These are phyloP conservation scores for Aureoboletus auriporus DNA, from an alignment of 768 basidiomycete species.

Conservation along the genomic window DNA sequence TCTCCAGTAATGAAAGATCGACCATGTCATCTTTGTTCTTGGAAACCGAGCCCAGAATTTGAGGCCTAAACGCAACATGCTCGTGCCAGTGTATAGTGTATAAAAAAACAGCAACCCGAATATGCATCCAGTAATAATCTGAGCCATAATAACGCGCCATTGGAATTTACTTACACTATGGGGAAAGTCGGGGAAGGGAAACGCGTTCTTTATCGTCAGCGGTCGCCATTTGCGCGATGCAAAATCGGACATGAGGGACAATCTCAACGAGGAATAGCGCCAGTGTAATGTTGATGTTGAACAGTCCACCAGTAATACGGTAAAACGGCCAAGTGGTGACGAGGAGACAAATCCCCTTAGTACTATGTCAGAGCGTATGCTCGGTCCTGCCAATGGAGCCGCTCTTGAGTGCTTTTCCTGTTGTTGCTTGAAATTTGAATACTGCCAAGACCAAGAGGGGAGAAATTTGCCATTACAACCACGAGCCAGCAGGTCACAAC, in stretches of 20 bases:
- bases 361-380: conserved; percentile 50
- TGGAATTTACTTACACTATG: too few species aligned
- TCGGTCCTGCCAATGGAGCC: conserved; percentile 36
- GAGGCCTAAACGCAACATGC: too few species aligned
- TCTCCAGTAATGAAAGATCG: too few species aligned
- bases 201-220: too few species aligned
- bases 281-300: conserved; percentile 61
- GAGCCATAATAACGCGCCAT: too few species aligned
- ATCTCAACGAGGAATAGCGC: conserved; percentile 56
- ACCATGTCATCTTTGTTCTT: too few species aligned
- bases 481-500: too few species aligned
- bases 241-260: conserved; percentile 53
- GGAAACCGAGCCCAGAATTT: too few species aligned
- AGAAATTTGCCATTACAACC: conserved; percentile 56
- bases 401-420: conserved; percentile 31
- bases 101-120: too few species aligned
- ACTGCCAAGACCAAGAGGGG: conserved; percentile 62
- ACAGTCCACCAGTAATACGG: conserved; percentile 58
- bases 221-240: conserved; percentile 50
- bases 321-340: conserved; percentile 68
- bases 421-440: conserved; percentile 46
- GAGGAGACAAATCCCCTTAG: conserved; percentile 59
- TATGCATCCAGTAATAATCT: too few species aligned
- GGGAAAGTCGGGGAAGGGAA: too few species aligned
- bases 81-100: too few species aligned